Evolutionary conservation across 225 moss, liverwort and hornwort genomes (phyloP), one percentile per base, ranked within the genome.

Genomic region (Lunularia cruciata): DNA sequence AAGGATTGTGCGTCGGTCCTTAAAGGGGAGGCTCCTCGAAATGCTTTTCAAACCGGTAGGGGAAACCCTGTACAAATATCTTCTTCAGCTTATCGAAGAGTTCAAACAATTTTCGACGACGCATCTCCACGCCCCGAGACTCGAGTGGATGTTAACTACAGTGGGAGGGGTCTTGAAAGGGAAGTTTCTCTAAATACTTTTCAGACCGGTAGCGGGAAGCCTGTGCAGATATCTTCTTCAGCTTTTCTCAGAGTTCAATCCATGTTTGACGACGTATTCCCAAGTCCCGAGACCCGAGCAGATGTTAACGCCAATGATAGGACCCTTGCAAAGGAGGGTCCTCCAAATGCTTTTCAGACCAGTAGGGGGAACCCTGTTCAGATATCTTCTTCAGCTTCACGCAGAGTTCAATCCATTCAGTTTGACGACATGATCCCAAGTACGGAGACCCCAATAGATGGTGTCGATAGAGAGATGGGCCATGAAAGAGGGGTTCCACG

Each of bases 31-130:
- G 19, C 11, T 48, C 46, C 2, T 8, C 53, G 26, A 5, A 48
- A 22, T 23, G 57, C 57, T 28, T 68, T 73, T 20, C 49, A 26
- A 12, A 62, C 68, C 0, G 72, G 61, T 12, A 62, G 45, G 23
- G 77, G 77, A 12, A 72, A 60, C 35, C 59, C 51, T 14, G 26
- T 78, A 23, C 22, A 60, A 38, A 38, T 72, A 19, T 31, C 72
- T 61, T 11, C 72, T 16, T 32, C 43, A 39, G 61, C 67, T 4
- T 12, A 40, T 27, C 33, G 40, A 40, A 72, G 72, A 31, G 68
- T 60, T 25, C 46, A 34, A 47, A 15, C 53, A 16, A 3, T 37
- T 35, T 56, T 61, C 9, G 45, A 60, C 11, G 67, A 77, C 3
- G 38, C 38, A 19, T 13, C 35, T 20, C 16, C 22, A 52, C 13